A percentile compares a stretch with the other conserved stretches of the same genome.
These are phyloP conservation scores for Drechslerella coelobrocha DNA, from an alignment of 2,329 filamentous ascomycete genomes.

Conservation along the genomic window DNA sequence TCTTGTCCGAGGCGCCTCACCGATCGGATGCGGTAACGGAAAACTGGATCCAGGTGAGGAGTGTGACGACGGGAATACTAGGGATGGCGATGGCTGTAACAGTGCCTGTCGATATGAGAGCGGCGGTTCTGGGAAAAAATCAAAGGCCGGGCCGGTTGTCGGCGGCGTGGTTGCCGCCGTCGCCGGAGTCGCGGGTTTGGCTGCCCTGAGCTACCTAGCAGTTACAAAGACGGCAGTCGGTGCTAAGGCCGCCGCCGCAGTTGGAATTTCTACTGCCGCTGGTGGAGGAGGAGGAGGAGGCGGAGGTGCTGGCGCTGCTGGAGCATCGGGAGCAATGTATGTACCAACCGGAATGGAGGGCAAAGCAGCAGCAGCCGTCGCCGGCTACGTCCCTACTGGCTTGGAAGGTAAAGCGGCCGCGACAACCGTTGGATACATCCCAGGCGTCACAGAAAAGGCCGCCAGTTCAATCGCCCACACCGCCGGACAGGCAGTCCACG, in stretches of 20 bases:
- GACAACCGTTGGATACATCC: conserved; percentile 5
- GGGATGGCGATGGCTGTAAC: conserved; percentile 58
- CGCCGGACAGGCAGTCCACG: conserved; percentile 18
- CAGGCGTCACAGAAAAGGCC: conserved; percentile 19
- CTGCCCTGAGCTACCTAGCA: conserved; percentile 28
- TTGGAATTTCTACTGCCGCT: conserved; percentile 19
- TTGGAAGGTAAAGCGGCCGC: conserved; percentile 21
- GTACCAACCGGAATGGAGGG: conserved; percentile 41
- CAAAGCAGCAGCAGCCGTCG: conserved; percentile 31
- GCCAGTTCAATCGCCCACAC: conserved; percentile 5
- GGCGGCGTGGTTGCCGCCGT: conserved; percentile 27
- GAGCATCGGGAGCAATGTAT: conserved; percentile 41
- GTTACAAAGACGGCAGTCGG: conserved; percentile 27
- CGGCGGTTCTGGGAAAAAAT: neutral
- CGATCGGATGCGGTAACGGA: conserved; percentile 60
- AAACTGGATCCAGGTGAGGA: conserved; percentile 58
- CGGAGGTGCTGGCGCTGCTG: conserved; percentile 26
- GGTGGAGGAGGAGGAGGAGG: conserved; percentile 25
- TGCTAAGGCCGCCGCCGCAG: conserved; percentile 29
- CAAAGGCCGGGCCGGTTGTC: conserved; percentile 19
- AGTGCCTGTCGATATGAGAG: conserved; percentile 56
- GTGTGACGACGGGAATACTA: conserved; percentile 59
- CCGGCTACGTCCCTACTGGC: conserved; percentile 32
- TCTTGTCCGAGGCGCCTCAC: conserved; percentile 59
- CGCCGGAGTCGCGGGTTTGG: conserved; percentile 20